Conservation (phyloP, 768 basidiomycete species). For the Phylloporus scabripes region DNA sequence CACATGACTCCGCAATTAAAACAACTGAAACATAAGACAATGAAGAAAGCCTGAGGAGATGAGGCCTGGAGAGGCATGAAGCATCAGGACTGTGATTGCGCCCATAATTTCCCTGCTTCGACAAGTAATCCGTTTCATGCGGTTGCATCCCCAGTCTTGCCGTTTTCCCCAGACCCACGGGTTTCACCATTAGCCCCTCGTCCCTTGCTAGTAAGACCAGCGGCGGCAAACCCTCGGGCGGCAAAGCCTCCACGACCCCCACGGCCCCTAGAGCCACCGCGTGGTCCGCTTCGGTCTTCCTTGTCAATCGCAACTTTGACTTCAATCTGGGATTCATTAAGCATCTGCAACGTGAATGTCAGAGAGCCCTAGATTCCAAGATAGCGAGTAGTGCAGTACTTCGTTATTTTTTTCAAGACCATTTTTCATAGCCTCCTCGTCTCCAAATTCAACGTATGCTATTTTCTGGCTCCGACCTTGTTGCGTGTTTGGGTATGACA, state of each 20-base stretch:
- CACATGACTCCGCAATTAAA: conserved; percentile 16
- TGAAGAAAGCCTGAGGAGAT: conserved; percentile 6
- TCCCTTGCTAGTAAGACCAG: conserved; percentile 49
- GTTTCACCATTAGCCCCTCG: conserved; percentile 28
- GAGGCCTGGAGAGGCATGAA: conserved; percentile 14
- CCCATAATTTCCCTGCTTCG: conserved; percentile 16
- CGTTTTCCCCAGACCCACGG: conserved; percentile 26
- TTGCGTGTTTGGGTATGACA: conserved; percentile 50
- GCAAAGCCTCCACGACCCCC: conserved; percentile 47
- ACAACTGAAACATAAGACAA: conserved; percentile 10
- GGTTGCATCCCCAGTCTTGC: conserved; percentile 20
- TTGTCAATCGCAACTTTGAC: conserved; percentile 68
- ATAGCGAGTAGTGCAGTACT: conserved; percentile 33
- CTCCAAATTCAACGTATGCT: conserved; percentile 86
- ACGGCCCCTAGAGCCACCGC: conserved; percentile 52
- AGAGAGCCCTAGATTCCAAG: conserved; percentile 1
- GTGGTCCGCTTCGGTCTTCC: conserved; percentile 36
- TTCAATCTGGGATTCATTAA: conserved; percentile 60
- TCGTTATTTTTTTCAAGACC: conserved; percentile 71
- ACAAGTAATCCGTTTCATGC: conserved; percentile 19
- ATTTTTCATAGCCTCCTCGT: conserved; percentile 78
- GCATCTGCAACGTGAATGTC: conserved; percentile 43
- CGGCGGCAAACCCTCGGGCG: conserved; percentile 62
- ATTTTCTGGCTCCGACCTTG: conserved; percentile 50
- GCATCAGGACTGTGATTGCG: conserved; percentile 12